Base-by-base conservation (phyloP, 805 yeast species). In the Saccharomycopsis malanga region DNA sequence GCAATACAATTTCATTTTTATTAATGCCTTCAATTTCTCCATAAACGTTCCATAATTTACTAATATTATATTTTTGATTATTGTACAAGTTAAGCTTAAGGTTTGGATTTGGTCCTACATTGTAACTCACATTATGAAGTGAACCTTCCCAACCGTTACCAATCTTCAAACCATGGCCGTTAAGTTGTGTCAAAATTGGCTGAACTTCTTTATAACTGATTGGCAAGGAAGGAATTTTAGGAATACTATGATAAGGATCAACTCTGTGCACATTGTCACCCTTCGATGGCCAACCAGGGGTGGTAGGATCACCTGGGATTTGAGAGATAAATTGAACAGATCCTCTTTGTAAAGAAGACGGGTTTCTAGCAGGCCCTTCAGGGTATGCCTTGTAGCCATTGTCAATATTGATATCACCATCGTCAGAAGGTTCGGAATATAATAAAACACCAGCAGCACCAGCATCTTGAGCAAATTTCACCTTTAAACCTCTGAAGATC, bases 291-390 rank as follows among this genome's bases (percentile, higher is more conserved):
- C 71, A 74, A 2, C 83, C 86, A 1, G 88, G 88, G 1, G 88
- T 78, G 0, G 88, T 75, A 17, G 93, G 93, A 58, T 83, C 93
- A 30, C 93, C 93, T 1, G 89, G 88, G 3, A 70, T 65, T 41
- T 61, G 61, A 3, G 83, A 71, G 25, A 82, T 63, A 57, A 74
- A 83, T 60, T 75, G 77, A 3, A 81, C 84, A 37, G 86, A 78
- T 1, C 93, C 93, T 56, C 93, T 71, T 65, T 84, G 89, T 24
- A 85, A 81, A 14, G 83, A 67, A 4, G 83, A 75, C 30, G 89
- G 89, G 58, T 84, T 79, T 53, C 93, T 71, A 0, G 89, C 88
- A 1, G 83, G 83, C 2, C 93, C 93, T 2, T 76, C 60, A 2
- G 93, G 94, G 55, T 84, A 84, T 2, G 86, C 66, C 54, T 72